Base-by-base conservation (phyloP, 2,329 filamentous ascomycete genomes). In the Berkeleyomyces basicola region DNA sequence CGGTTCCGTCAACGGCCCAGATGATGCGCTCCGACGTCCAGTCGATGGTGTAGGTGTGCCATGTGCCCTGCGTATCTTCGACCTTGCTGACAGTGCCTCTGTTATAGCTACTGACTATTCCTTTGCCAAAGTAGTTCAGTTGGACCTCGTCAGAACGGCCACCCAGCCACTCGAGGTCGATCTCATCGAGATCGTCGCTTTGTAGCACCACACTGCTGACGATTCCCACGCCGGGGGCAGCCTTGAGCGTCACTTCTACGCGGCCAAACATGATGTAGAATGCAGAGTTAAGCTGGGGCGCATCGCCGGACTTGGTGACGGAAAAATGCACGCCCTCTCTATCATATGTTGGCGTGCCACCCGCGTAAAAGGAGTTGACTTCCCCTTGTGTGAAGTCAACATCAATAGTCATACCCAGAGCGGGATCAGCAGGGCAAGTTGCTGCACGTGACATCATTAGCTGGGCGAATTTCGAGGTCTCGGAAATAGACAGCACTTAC, bases 201-300 rank as follows among this genome's bases (percentile, higher is more conserved):
- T 95, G 86, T 67, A 99, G 77, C 7, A 99, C 90, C 10, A 93
- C 81, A 55, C 90, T 93, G 73, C 89, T 96, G 67, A 99, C 91
- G 69, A 99, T 96, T 65, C 93, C 93, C 7, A 82, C 84, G 6
- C 93, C 93, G 0, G 90, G 86, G 7, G 93, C 90, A 36, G 89
- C 84, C 74, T 92, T 91, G 77, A 96, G 80, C 40, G 83, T 85
- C 67, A 91, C 82, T 67, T 95, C 87, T 70, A 96, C 88, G 66
- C 86, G 87, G 67, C 93, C 93, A 72, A 96, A 99, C 93, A 99
- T 97, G 76, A 99, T 96, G 79, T 96, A 97, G 82, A 95, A 97
- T 69, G 93, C 83, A 65, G 90, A 95, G 67, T 81, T 81, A 65
- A 99, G 82, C 72, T 92, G 87, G 0, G 93, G 93, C 2, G 90